A percentile compares a stretch with the other conserved stretches of the same genome.
Conservation (phyloP, 2,329 filamentous ascomycete species). For the Xylaria sp. region DNA sequence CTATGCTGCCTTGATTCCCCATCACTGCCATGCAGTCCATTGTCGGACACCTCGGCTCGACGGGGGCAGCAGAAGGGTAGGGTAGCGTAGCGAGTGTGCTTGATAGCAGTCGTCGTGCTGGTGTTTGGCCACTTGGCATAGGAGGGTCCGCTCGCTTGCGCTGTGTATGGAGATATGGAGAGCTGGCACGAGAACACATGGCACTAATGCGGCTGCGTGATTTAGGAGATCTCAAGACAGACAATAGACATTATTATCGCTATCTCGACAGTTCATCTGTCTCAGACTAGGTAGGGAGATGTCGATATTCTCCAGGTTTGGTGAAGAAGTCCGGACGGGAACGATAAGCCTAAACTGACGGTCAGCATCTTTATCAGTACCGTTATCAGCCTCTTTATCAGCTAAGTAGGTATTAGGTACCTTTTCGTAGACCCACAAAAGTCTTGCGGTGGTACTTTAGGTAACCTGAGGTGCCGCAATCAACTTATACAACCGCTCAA, state of each 20-base stretch:
- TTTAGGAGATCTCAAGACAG: not conserved
- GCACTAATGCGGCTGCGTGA: slow-evolving; percentile 8
- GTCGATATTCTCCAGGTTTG: not conserved
- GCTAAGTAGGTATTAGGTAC: not conserved
- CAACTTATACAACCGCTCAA: not conserved
- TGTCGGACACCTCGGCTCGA: slow-evolving; percentile 4
- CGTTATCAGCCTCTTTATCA: not conserved
- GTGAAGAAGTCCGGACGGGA: slow-evolving; percentile 22
- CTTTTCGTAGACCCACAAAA: not conserved
- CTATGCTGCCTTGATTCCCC: not conserved
- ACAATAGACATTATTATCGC: not conserved
- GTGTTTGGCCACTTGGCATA: slow-evolving; percentile 24
- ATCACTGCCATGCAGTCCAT: not conserved
- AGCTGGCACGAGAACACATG: slow-evolving; percentile 16
- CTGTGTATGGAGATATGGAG: not conserved
- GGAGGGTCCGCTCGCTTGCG: slow-evolving; percentile 16
- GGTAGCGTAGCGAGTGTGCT: not conserved
- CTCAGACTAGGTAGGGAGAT: not conserved
- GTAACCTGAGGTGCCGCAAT: not conserved
- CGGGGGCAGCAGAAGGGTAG: not conserved
- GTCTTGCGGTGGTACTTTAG: no score
- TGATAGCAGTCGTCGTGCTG: not conserved
- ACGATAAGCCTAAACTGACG: slow-evolving; percentile 33
- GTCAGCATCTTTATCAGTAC: slow-evolving; percentile 29
- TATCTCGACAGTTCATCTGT: not conserved